Conservation (phyloP, 768 basidiomycete genomes). For the Pisolithus albus region DNA sequence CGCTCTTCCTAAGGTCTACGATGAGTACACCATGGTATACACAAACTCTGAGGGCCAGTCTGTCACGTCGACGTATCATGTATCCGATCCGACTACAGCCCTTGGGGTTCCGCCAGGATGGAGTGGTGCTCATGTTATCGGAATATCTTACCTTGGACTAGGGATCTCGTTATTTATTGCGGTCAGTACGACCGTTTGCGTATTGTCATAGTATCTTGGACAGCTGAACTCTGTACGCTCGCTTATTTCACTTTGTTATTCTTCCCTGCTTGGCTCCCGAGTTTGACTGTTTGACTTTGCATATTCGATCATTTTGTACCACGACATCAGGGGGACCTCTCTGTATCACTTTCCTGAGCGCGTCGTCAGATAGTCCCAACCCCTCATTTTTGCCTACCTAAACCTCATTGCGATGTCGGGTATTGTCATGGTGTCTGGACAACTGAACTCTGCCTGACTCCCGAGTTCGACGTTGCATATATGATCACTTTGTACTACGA, state of each 20-base stretch:
- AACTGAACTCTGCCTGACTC: too few relatives aligned
- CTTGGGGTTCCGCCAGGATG: slow-evolving; percentile 64
- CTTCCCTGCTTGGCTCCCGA: too few relatives aligned
- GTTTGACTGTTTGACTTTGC: too few relatives aligned
- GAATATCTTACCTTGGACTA: slow-evolving; percentile 8
- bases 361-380: too few relatives aligned
- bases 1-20: slow-evolving; percentile 50
- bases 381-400: too few relatives aligned
- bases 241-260: too few relatives aligned
- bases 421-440: neutral
- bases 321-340: too few relatives aligned
- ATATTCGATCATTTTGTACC: too few relatives aligned
- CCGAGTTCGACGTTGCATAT: too few relatives aligned
- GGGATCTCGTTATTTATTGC: neutral
- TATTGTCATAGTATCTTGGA: neutral
- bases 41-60: slow-evolving; percentile 51
- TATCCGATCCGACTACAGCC: slow-evolving; percentile 38
- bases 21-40: slow-evolving; percentile 46
- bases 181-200: neutral
- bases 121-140: slow-evolving; percentile 21
- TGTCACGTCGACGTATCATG: slow-evolving; percentile 47
- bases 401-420: neutral
- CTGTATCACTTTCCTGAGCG: too few relatives aligned
- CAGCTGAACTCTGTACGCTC: too few relatives aligned
- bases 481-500: too few relatives aligned